These are phyloP conservation scores for Arxiozyma telluris DNA, from an alignment of 1,139 yeast genomes.

Conservation along the genomic window DNA sequence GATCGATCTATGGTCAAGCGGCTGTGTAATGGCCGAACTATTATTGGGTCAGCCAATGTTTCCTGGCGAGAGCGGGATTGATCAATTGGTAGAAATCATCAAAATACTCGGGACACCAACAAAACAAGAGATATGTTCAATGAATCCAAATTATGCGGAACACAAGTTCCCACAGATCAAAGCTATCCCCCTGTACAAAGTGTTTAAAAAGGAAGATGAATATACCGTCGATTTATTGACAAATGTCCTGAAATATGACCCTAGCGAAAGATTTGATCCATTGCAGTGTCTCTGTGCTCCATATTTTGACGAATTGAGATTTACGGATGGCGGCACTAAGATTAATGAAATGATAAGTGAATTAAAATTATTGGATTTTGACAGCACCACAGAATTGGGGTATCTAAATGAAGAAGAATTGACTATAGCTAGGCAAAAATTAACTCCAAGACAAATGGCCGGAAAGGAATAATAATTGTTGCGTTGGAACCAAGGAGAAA, in stretches of 20 bases:
- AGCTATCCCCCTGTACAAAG: conserved; percentile 81
- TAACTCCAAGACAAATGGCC: conserved; percentile 4
- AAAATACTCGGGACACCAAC: conserved; percentile 94
- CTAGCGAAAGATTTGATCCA: conserved; percentile 28
- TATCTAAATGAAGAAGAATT: conserved; percentile 23
- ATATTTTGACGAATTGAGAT: conserved; percentile 28
- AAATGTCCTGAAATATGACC: conserved; percentile 28
- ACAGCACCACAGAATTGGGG: conserved; percentile 22
- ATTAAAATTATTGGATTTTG: conserved; percentile 21
- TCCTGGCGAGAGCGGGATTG: conserved; percentile 97
- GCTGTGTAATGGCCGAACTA: conserved; percentile 96
- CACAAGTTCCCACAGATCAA: conserved; percentile 94
- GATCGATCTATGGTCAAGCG: conserved; percentile 96
- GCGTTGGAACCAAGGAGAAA: background rate
- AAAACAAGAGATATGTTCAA: conserved; percentile 80
- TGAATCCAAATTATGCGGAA: conserved; percentile 97
- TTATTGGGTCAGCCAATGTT: conserved; percentile 91
- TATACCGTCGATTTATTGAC: conserved; percentile 27
- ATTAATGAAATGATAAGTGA: conserved; percentile 18
- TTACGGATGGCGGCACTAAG: conserved; percentile 13
- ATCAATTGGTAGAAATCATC: conserved; percentile 92
- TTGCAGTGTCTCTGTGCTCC: conserved; percentile 27
- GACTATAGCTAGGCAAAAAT: conserved; percentile 18
- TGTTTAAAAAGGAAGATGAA: conserved; percentile 50
- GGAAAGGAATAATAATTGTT: background rate